Conservation (phyloP, 306 rosid genomes). For the Rosa chinensis region DNA sequence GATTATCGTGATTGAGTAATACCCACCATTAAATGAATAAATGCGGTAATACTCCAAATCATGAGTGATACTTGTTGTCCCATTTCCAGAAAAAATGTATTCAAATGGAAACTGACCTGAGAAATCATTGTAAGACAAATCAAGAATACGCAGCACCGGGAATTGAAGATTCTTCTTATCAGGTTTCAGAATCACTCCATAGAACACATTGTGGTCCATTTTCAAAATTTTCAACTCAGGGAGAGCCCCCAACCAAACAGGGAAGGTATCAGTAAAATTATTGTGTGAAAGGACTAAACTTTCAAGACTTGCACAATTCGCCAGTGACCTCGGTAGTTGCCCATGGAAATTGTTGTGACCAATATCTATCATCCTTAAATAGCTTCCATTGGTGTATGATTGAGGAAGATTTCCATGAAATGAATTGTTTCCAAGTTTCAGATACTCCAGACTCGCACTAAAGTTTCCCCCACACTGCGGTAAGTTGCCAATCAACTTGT, state of each 20-base stretch:
- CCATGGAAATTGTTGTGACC: no score
- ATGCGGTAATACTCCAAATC: no score
- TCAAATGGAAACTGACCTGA: not conserved
- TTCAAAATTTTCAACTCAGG: not conserved
- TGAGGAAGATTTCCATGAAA: constrained; percentile 5
- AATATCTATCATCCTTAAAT: no score
- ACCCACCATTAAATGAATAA: rapidly evolving
- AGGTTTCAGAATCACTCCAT: not conserved
- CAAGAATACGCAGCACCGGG: not conserved
- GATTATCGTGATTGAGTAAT: no score
- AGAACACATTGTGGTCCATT: not conserved
- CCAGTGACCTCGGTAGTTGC: no score
- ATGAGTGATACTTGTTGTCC: no score
- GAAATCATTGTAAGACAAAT: not conserved
- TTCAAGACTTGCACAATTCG: not conserved
- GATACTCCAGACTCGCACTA: not conserved
- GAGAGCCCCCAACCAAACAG: not conserved
- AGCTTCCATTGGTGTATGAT: not conserved
- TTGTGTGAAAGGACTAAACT: not conserved
- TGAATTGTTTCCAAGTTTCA: not conserved
- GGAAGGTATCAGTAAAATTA: not conserved
- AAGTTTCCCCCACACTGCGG: not conserved
- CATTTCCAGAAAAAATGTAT: no score
- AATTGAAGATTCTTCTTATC: no score
- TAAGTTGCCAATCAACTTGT: no score